These are phyloP conservation scores for Penicillium verhagenii DNA, from an alignment of 495 filamentous ascomycete species.

Conservation along the genomic window DNA sequence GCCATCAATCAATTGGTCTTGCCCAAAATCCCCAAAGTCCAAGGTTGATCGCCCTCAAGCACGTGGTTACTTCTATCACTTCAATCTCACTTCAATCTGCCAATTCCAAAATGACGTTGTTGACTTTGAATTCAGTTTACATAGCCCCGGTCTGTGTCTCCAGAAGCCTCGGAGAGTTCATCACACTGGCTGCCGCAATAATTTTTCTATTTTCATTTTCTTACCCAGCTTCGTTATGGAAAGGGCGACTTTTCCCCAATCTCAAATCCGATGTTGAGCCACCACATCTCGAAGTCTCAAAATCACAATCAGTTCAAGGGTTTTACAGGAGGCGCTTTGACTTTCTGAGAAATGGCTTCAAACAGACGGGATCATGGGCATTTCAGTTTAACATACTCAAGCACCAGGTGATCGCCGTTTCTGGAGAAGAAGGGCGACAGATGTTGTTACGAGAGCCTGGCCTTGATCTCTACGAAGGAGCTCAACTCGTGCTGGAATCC, in stretches of 20 bases:
- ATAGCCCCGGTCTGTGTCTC: background rate
- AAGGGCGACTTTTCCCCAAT: background rate
- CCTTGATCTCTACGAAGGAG: constrained; percentile 1
- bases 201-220: background rate
- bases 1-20: too few relatives aligned
- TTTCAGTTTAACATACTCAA: background rate
- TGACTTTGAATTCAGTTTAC: background rate
- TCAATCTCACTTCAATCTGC: too few relatives aligned
- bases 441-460: constrained; percentile 1
- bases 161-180: background rate
- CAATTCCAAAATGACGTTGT: background rate
- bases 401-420: constrained; percentile 1
- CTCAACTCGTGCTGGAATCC: background rate
- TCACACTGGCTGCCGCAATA: background rate
- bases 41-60: too few relatives aligned
- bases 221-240: background rate
- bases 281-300: background rate
- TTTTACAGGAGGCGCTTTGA: background rate
- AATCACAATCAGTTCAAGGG: background rate
- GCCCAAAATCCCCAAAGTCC: too few relatives aligned
- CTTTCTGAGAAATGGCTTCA: constrained; percentile 2
- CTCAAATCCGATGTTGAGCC: background rate
- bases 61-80: too few relatives aligned
- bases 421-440: constrained; percentile 4
- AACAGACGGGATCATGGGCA: background rate